Evolutionary conservation across 192 early-diverging fungal species (phyloP).

Genomic region (Haplosporangium gracile): DNA sequence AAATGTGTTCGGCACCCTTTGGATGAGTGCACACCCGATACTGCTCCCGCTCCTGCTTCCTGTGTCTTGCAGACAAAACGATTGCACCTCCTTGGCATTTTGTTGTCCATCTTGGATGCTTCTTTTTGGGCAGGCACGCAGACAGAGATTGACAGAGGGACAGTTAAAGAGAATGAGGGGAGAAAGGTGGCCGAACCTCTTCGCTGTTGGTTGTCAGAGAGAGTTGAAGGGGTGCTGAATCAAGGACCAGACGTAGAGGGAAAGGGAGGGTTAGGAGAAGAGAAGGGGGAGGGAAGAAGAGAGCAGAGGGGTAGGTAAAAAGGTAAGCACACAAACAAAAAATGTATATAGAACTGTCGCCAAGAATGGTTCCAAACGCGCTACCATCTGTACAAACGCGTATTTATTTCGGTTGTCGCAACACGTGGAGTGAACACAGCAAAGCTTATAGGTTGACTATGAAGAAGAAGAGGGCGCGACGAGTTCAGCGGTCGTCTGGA

Average conservation of each 20-base stretch:
- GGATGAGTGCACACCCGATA: neutral
- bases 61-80: neutral
- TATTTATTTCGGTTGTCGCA: neutral
- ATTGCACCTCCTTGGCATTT: neutral
- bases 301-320: neutral
- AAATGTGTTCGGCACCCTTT: neutral
- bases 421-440: neutral
- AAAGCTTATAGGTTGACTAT: neutral
- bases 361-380: neutral
- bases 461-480: neutral
- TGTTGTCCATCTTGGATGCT: neutral
- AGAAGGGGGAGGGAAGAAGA: neutral
- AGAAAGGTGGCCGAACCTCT: neutral
- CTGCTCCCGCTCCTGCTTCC: neutral
- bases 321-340: neutral
- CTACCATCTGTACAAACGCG: neutral
- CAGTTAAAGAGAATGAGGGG: neutral
- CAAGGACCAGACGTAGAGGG: neutral
- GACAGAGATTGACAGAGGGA: neutral
- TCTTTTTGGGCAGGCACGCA: neutral
- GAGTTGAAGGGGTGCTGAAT: neutral
- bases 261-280: neutral
- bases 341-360: neutral
- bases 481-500: conserved; percentile 34
- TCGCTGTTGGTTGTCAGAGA: neutral